Conservation (phyloP, 805 yeast species). For the Myxozyma udenii region DNA sequence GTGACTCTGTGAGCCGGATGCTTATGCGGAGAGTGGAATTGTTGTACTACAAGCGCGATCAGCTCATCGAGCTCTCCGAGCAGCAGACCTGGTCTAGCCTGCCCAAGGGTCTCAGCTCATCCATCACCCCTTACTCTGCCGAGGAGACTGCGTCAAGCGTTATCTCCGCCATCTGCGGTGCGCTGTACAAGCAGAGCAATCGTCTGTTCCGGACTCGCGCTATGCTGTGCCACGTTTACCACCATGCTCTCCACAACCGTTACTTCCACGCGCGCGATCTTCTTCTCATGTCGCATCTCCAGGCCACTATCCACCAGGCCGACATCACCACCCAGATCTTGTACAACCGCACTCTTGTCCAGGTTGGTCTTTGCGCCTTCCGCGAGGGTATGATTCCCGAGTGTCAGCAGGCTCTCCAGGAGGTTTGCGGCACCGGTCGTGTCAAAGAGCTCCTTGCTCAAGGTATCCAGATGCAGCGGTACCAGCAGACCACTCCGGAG, state of each 20-base stretch:
- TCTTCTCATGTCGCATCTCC: conserved; percentile 81
- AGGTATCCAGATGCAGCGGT: conserved; percentile 64
- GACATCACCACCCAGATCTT: conserved; percentile 85
- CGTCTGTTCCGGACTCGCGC: conserved; percentile 76
- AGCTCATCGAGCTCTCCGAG: conserved; percentile 68
- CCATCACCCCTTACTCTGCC: conserved; percentile 40
- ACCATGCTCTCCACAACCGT: conserved; percentile 83
- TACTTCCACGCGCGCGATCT: conserved; percentile 84
- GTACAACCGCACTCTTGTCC: conserved; percentile 93
- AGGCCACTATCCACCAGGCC: conserved; percentile 74
- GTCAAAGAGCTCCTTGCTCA: conserved; percentile 93
- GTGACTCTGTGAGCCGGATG: conserved; percentile 57
- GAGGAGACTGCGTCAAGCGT: conserved; percentile 50
- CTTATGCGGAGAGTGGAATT: conserved; percentile 84
- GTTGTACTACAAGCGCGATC: conserved; percentile 84
- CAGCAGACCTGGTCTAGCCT: conserved; percentile 66
- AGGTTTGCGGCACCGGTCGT: conserved; percentile 79
- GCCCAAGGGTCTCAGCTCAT: conserved; percentile 38
- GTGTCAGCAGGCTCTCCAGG: conserved; percentile 80
- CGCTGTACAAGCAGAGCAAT: conserved; percentile 64
- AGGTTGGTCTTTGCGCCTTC: conserved; percentile 94
- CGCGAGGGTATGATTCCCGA: conserved; percentile 81
- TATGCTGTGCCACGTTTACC: conserved; percentile 79
- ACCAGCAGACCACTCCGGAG: conserved; percentile 50
- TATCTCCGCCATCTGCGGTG: conserved; percentile 61